These are phyloP conservation scores for Pyricularia grisea DNA, from an alignment of 2,329 filamentous ascomycete genomes.

Conservation along the genomic window DNA sequence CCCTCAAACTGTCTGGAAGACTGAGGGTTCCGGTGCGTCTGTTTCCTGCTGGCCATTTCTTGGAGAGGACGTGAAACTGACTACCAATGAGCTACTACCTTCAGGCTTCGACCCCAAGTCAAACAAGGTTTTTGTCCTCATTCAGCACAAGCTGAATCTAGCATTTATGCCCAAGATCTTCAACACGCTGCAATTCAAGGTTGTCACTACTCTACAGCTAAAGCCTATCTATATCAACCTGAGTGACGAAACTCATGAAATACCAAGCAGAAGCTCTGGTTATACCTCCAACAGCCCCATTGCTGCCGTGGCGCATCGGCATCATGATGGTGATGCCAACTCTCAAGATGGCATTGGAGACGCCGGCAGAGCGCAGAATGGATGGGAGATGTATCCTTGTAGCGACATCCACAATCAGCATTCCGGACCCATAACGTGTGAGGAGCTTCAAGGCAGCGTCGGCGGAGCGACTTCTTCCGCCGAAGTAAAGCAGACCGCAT, in stretches of 20 bases:
- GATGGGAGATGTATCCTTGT: neutral
- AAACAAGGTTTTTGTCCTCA: neutral
- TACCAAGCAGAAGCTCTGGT: neutral
- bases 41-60: neutral
- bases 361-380: neutral
- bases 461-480: neutral
- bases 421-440: neutral
- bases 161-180: neutral
- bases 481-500: neutral
- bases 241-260: neutral
- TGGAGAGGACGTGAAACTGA: neutral
- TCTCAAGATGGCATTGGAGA: neutral
- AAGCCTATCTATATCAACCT: neutral
- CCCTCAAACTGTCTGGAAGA: neutral
- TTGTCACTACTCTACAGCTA: neutral
- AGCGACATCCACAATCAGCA: neutral
- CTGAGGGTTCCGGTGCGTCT: neutral
- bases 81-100: neutral
- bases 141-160: neutral
- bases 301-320: neutral
- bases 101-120: neutral
- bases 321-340: neutral
- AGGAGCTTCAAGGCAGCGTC: neutral
- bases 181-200: neutral
- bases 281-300: neutral